phyloP scores from a whole-genome alignment of 2,329 filamentous ascomycete species.

The Botrytis galanthina region DNA sequence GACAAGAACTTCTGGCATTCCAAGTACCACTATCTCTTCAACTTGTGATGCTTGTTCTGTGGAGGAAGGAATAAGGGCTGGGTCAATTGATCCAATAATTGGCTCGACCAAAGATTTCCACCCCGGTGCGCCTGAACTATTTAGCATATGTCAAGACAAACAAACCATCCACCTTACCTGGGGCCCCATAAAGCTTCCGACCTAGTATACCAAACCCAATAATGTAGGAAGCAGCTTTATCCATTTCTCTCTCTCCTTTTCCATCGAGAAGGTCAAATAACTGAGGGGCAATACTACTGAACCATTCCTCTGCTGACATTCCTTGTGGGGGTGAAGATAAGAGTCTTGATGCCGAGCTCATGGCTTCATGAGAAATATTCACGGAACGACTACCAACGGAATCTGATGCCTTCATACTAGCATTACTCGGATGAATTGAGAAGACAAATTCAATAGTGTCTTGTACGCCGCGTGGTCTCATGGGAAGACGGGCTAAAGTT shows the following conservation, averaged over 20 bases:
- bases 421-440: slow-evolving; percentile 56
- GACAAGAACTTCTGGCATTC: slow-evolving; percentile 38
- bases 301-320: slow-evolving; percentile 58
- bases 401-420: slow-evolving; percentile 24
- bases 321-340: slow-evolving; percentile 58
- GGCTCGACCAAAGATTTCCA: slow-evolving; percentile 63
- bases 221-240: slow-evolving; percentile 58
- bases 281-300: slow-evolving; percentile 58
- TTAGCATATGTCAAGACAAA: slow-evolving; percentile 21
- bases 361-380: slow-evolving; percentile 65
- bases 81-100: slow-evolving; percentile 53
- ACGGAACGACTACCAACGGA: slow-evolving; percentile 48
- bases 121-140: slow-evolving; percentile 50
- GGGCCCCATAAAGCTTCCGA: slow-evolving; percentile 60
- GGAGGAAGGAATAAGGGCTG: slow-evolving; percentile 27
- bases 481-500: slow-evolving; percentile 58
- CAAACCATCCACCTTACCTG: slow-evolving; percentile 45
- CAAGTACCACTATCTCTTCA: slow-evolving; percentile 27
- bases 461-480: slow-evolving; percentile 62
- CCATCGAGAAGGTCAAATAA: slow-evolving; percentile 62
- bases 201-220: slow-evolving; percentile 67
- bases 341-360: slow-evolving; percentile 61
- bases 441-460: slow-evolving; percentile 70
- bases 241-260: slow-evolving; percentile 54
- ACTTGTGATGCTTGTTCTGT: neutral